Conservation (phyloP, 345 rosid species). For the Bruguiera sexangula region DNA sequence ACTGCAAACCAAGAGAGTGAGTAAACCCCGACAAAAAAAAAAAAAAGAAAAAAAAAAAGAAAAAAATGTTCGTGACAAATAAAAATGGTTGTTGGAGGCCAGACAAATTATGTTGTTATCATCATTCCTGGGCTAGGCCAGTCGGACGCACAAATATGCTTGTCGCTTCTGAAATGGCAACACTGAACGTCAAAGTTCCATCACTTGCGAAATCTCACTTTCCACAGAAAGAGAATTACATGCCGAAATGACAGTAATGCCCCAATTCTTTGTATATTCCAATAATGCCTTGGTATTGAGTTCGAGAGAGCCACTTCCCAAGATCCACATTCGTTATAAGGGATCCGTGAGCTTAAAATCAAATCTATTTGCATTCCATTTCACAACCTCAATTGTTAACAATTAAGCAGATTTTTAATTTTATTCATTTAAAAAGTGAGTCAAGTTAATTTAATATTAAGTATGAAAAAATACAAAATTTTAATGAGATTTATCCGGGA, state of each 20-base stretch:
- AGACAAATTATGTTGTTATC: conserved; percentile 43
- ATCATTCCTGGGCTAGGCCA: conserved; percentile 16
- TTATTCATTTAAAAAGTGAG: too few relatives aligned
- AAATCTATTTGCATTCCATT: too few relatives aligned
- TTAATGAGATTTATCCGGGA: too few relatives aligned
- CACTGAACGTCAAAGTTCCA: conserved; percentile 25
- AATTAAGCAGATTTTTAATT: too few relatives aligned
- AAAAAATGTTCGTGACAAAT: background rate
- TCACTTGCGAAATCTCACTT: conserved; percentile 39
- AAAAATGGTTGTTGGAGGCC: conserved; percentile 13
- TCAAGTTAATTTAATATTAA: too few relatives aligned
- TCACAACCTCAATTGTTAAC: too few relatives aligned
- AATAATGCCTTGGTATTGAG: too few relatives aligned
- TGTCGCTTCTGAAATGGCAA: conserved; percentile 43
- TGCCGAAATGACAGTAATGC: conserved; percentile 15
- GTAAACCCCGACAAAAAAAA: background rate
- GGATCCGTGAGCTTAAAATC: too few relatives aligned
- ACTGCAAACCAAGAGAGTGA: too few relatives aligned
- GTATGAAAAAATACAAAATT: too few relatives aligned
- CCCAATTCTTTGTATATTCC: background rate
- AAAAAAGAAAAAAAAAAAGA: background rate
- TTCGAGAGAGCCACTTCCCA: too few relatives aligned
- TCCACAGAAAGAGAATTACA: conserved; percentile 26
- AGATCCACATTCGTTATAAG: too few relatives aligned
- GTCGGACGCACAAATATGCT: conserved; percentile 37